A percentile compares a stretch with the other conserved stretches of the same genome.
Conservation (phyloP, 495 filamentous ascomycete genomes). For the Penicillium salamii region DNA sequence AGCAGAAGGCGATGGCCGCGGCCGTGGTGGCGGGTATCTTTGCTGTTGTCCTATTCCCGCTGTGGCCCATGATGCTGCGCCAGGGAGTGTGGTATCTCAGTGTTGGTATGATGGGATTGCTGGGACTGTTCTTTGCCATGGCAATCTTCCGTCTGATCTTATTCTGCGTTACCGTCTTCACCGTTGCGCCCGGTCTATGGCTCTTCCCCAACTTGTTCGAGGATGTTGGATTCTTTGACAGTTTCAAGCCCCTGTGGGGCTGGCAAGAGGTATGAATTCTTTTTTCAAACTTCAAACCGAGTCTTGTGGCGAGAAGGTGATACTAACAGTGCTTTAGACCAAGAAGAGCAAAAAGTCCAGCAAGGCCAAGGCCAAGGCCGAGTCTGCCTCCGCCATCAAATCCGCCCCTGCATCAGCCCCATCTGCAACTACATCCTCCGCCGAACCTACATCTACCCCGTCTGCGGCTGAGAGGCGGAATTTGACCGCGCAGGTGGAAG, state of each 20-base stretch:
- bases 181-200: slow-evolving; percentile 85
- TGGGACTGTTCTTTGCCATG: slow-evolving; percentile 97
- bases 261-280: slow-evolving; percentile 93
- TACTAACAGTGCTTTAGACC: slow-evolving; percentile 21
- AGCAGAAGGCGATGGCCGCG: slow-evolving; percentile 84
- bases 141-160: slow-evolving; percentile 92
- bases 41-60: slow-evolving; percentile 86
- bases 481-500: slow-evolving; percentile 62
- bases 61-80: slow-evolving; percentile 90
- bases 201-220: slow-evolving; percentile 98
- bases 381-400: slow-evolving; percentile 28
- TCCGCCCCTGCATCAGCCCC: slow-evolving; percentile 47
- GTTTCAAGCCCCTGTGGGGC: slow-evolving; percentile 93
- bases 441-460: slow-evolving; percentile 49
- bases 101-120: slow-evolving; percentile 87
- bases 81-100: slow-evolving; percentile 97
- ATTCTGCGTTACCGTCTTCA: slow-evolving; percentile 90
- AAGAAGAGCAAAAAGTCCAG: slow-evolving; percentile 63
- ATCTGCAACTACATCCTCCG: slow-evolving; percentile 57
- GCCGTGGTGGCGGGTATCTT: slow-evolving; percentile 81
- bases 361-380: slow-evolving; percentile 57
- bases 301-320: neutral
- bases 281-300: neutral
- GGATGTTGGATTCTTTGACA: slow-evolving; percentile 97
- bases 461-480: slow-evolving; percentile 45